A percentile compares a stretch with the other conserved stretches of the same genome.
phyloP scores from a whole-genome alignment of 257 asterid genomes.

The Solanum gracilifrons region DNA sequence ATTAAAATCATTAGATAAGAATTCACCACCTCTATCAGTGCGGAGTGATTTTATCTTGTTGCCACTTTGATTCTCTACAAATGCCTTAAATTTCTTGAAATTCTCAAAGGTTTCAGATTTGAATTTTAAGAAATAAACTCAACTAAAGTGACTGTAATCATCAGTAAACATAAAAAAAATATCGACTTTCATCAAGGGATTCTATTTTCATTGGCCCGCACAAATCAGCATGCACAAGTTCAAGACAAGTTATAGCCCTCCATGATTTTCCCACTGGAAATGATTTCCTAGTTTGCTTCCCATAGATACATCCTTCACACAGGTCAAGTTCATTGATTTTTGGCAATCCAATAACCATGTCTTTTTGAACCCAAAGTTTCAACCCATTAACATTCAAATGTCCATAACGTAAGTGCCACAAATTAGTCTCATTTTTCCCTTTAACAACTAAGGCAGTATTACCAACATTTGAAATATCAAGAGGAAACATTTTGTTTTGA shows the following conservation, averaged over 20 bases:
- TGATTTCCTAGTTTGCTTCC: neutral
- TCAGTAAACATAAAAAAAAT: neutral
- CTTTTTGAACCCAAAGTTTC: neutral
- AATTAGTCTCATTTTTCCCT: neutral
- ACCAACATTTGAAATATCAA: neutral
- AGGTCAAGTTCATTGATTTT: neutral
- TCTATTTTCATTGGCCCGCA: no score
- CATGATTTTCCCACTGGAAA: neutral
- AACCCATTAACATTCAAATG: neutral
- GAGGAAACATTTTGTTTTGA: constrained; percentile 1
- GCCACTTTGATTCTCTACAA: constrained; percentile 2
- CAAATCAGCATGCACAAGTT: neutral
- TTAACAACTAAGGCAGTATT: neutral
- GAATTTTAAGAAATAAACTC: neutral
- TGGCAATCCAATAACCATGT: constrained; percentile 9
- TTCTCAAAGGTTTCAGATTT: constrained; percentile 3
- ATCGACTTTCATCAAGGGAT: neutral
- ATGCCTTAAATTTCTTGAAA: constrained; percentile 3
- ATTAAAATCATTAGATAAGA: neutral
- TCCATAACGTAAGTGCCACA: neutral
- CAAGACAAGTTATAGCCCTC: constrained; percentile 2
- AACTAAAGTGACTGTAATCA: constrained; percentile 5
- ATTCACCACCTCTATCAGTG: constrained; percentile 8
- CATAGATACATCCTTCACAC: constrained; percentile 4
- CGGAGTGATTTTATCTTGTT: neutral